phyloP scores from a whole-genome alignment of 129 eudicot species.

The Calendula officinalis region DNA sequence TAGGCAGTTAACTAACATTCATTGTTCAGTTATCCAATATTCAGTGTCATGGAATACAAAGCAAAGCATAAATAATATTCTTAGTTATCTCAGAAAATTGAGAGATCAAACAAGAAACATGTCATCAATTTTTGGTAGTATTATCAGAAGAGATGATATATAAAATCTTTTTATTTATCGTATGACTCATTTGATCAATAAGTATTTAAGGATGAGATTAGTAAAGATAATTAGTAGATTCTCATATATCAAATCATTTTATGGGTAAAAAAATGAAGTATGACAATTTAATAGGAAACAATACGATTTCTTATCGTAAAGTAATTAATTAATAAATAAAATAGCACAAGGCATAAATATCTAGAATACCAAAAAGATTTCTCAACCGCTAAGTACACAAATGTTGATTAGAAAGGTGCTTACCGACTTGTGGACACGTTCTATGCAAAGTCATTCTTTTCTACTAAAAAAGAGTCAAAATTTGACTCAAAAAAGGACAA shows the following conservation, averaged over 20 bases:
- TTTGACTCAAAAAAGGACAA: constrained; percentile 15
- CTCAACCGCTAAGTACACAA: not conserved
- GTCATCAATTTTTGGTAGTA: constrained; percentile 7
- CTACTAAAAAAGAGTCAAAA: constrained; percentile 23
- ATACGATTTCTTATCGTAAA: too few species aligned
- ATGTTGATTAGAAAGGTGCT: constrained; percentile 14
- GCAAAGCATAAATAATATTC: not conserved
- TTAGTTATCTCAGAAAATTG: constrained; percentile 6
- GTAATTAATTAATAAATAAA: not conserved
- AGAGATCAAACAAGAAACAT: not conserved
- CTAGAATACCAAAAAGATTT: constrained; percentile 8
- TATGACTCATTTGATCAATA: too few species aligned
- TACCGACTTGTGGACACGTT: constrained; percentile 14
- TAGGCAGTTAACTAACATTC: not conserved
- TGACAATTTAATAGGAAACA: too few species aligned
- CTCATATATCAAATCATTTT: too few species aligned
- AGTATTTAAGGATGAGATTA: too few species aligned
- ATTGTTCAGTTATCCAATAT: not conserved
- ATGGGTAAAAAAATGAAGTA: too few species aligned
- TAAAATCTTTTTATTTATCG: too few species aligned
- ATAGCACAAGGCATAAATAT: not conserved
- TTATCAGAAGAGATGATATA: too few species aligned
- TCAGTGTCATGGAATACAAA: not conserved
- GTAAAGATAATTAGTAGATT: too few species aligned
- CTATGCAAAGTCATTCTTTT: constrained; percentile 34